Base-by-base conservation (phyloP, 2,329 filamentous ascomycete species). In the Calonectria hongkongensis region DNA sequence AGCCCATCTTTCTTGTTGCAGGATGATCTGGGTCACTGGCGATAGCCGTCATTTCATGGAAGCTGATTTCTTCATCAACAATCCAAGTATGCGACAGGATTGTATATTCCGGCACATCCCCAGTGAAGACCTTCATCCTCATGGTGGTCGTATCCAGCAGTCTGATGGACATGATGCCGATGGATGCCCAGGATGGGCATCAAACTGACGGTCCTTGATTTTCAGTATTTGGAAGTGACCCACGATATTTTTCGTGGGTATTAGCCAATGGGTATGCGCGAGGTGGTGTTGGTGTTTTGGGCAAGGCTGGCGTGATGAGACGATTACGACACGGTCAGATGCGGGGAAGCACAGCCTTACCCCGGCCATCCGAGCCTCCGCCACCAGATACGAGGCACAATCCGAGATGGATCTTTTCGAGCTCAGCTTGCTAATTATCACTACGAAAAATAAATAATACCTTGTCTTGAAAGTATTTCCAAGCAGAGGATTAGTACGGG, bases 131-230 rank as follows among this genome's bases (percentile, higher is more conserved):
- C 54, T 60, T 60, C 18, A 60, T 36, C n/a, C 54, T 36, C 54
- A 60, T 60, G 33, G 54, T 60, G 54, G 54, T 60, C 33, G 54
- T 60, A 21, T 60, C 54, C 21, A 60, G 54, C 5, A 60, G 54
- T 13, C 54, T 27, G 15, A 60, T 60, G 21, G 54, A 60, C 54
- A 60, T 60, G 54, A 25, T 60, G 54, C 12, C 33, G 54, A 18
- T 16, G 7, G 33, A 21, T 27, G 8, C 33, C 54, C 33, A 9
- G 21, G 9, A n/a, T n/a, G 54, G 13, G 54, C 30, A 58, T 58
- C 54, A 39, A 36, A 41, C 15, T 7, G 15, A 21, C 25, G 18
- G 30, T 8, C 18, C 30, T 10, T n/a, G 16, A 13, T 36, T 21
- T 18, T 2, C 21, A 39, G 33, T 13, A 39, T 36, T 10, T 36